phyloP scores from a whole-genome alignment of 495 filamentous ascomycete species.

The Staphylotrichum tortipilum region DNA sequence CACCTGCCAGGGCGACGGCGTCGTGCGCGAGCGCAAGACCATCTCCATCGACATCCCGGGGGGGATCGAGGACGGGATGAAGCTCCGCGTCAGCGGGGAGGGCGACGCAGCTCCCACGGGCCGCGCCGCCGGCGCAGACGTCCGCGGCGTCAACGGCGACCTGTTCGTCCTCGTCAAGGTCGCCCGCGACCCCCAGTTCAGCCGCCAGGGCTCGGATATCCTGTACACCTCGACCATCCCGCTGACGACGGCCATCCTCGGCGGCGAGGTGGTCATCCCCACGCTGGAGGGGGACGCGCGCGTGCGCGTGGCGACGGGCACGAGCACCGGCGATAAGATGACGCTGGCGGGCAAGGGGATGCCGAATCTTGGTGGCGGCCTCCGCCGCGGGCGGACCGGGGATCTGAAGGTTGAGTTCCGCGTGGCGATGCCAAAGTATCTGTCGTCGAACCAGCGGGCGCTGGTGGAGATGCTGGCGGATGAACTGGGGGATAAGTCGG shows the following conservation, averaged over 20 bases:
- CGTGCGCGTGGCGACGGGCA: conserved; percentile 80
- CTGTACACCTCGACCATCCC: conserved; percentile 87
- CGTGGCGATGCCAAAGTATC: conserved; percentile 87
- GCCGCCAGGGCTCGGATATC: conserved; percentile 74
- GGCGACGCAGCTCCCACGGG: conserved; percentile 79
- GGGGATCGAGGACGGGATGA: conserved; percentile 94
- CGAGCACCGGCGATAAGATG: conserved; percentile 84
- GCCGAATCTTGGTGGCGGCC: conserved; percentile 60
- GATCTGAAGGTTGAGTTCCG: conserved; percentile 92
- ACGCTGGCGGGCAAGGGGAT: conserved; percentile 84
- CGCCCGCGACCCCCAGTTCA: conserved; percentile 76
- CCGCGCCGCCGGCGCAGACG: conserved; percentile 46
- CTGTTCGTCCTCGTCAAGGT: conserved; percentile 82
- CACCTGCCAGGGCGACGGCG: conserved; percentile 70
- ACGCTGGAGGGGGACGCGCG: conserved; percentile 85
- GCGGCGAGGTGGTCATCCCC: conserved; percentile 80
- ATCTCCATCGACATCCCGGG: conserved; percentile 83
- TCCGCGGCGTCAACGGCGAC: conserved; percentile 62
- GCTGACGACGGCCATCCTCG: conserved; percentile 83
- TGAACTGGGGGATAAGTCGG: conserved; percentile 83
- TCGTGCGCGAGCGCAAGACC: conserved; percentile 65
- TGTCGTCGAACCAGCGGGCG: conserved; percentile 79
- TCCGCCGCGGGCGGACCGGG: conserved; percentile 51
- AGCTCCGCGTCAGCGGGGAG: conserved; percentile 67
- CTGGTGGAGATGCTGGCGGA: conserved; percentile 93